These are phyloP conservation scores for Croton laevigatus DNA, from an alignment of 441 rosid genomes.

Conservation along the genomic window DNA sequence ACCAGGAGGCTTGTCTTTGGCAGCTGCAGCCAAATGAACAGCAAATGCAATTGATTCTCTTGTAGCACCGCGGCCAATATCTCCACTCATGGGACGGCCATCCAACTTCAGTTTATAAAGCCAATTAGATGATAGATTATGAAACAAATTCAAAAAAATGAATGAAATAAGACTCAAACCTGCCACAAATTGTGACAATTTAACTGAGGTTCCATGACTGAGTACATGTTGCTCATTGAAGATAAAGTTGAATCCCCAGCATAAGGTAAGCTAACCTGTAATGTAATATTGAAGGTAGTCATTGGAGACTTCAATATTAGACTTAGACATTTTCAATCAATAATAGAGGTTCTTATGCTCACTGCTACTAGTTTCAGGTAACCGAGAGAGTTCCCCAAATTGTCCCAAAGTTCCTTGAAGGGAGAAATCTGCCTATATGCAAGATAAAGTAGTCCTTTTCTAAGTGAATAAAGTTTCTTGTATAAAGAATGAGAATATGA, in stretches of 20 bases:
- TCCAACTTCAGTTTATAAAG: constrained; percentile 42
- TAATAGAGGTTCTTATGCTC: constrained; percentile 21
- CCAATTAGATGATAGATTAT: background rate
- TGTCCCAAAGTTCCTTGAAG: constrained; percentile 51
- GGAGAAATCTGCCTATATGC: constrained; percentile 37
- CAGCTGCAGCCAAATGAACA: constrained; percentile 41
- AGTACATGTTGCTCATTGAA: constrained; percentile 50
- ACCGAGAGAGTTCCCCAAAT: constrained; percentile 37
- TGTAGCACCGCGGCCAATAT: constrained; percentile 64
- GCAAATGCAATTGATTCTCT: constrained; percentile 52
- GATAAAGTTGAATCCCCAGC: constrained; percentile 40
- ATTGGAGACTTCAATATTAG: background rate
- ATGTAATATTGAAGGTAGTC: background rate
- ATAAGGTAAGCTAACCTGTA: constrained; percentile 57
- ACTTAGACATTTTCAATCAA: background rate
- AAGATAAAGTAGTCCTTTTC: background rate
- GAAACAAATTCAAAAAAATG: constrained; percentile 7
- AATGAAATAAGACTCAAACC: constrained; percentile 26
- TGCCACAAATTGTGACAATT: constrained; percentile 58
- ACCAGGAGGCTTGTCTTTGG: constrained; percentile 50
- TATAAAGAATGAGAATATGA: background rate
- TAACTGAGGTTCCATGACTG: constrained; percentile 47
- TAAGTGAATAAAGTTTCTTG: background rate
- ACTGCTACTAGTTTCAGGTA: constrained; percentile 54
- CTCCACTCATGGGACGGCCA: constrained; percentile 75